Evolutionary conservation across 805 yeast genomes (phyloP), one percentile per base, ranked within the genome.

Genomic region (Cyberlindnera americana): DNA sequence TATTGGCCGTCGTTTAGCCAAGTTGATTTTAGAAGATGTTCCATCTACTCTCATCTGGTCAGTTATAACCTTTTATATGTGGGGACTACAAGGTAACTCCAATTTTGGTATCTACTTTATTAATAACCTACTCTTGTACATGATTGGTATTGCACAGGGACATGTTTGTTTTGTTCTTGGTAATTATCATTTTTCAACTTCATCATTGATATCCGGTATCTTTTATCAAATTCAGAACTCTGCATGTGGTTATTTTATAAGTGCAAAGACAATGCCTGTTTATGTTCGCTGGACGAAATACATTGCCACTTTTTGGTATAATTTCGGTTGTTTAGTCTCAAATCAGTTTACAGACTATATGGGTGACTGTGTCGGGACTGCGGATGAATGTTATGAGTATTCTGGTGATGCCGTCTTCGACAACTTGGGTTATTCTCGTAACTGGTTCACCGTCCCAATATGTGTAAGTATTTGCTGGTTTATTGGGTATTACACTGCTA

Each of bases 201-300:
- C 50, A 8, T 39, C 54, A 7, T 27, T 54, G 27, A 15, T 48
- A 2, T 41, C 47, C n/a, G 49, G 44, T n/a, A 19, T 53, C 3
- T 44, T 49, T 22, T 54, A 54, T 26, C 56, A 52, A 24, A 62
- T 83, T 19, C 87, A 85, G 52, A 76, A 85, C 37, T 75, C 83
- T 70, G 86, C 87, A 0, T 81, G 87, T 58, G 96, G 95, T 1
- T 84, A 77, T 60, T 86, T 83, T 54, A 83, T 81, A 17, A 85
- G 84, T 59, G 76, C 89, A 0, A 67, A 70, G 13, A 70, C 76
- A 1, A 72, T 86, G 79, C 95, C 95, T 0, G 95, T 84, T 2
- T 88, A 88, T 53, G 95, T 87, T 6, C 70, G 87, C 25, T 87
- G 96, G 96, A 72, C 81, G 6, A 84, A 82, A 57, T 87, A 83